These are phyloP conservation scores for Scytalidium lignicola DNA, from an alignment of 2,329 filamentous ascomycete genomes.

Conservation along the genomic window DNA sequence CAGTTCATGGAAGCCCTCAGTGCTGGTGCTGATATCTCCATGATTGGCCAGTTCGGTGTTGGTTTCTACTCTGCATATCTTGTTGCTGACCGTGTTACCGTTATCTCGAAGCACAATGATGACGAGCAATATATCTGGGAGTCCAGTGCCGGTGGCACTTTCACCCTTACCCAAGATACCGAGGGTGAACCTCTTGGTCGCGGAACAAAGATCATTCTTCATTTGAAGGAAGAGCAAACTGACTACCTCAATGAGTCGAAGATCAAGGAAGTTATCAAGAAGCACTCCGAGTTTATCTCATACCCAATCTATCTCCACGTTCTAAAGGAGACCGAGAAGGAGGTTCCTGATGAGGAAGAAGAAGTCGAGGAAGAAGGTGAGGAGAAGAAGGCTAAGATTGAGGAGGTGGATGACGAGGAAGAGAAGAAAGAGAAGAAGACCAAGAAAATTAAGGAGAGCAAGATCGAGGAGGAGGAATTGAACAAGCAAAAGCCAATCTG, in stretches of 20 bases:
- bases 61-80: constrained; percentile 99
- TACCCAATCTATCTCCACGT: constrained; percentile 99
- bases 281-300: constrained; percentile 99
- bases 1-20: constrained; percentile 99
- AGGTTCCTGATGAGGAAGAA: constrained; percentile 96
- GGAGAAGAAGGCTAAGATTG: constrained; percentile 92
- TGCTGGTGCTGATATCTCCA: constrained; percentile 97
- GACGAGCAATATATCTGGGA: constrained; percentile 99
- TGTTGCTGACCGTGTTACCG: constrained; percentile 91
- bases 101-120: constrained; percentile 98
- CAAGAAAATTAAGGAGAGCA: constrained; percentile 99
- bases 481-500: constrained; percentile 99
- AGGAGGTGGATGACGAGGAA: constrained; percentile 85
- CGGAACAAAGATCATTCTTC: constrained; percentile 95
- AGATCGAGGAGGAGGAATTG: constrained; percentile 98
- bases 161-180: constrained; percentile 86
- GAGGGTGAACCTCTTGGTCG: constrained; percentile 88
- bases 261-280: constrained; percentile 99
- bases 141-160: constrained; percentile 94
- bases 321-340: constrained; percentile 97
- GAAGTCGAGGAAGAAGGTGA: constrained; percentile 65
- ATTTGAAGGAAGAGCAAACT: constrained; percentile 98
- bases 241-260: constrained; percentile 98
- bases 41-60: constrained; percentile 99
- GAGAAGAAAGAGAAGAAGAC: constrained; percentile 95